phyloP scores from a whole-genome alignment of 306 rosid genomes.

The Rosa persica region DNA sequence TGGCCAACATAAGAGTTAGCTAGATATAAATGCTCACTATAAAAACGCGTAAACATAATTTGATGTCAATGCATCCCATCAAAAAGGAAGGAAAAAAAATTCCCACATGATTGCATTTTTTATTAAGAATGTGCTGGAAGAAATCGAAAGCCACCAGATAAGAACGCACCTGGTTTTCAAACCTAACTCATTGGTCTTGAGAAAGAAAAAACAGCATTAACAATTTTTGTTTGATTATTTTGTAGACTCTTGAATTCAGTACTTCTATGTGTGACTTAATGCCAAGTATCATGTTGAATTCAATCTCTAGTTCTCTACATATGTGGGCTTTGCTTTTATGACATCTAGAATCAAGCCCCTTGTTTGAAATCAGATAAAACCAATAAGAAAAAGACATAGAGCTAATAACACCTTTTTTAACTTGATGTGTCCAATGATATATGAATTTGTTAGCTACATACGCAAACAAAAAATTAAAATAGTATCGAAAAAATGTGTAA shows the following conservation, averaged over 20 bases:
- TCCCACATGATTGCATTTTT: too few relatives aligned
- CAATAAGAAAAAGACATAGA: too few relatives aligned
- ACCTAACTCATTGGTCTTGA: background rate
- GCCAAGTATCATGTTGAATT: background rate
- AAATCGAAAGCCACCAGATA: background rate
- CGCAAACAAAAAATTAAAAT: too few relatives aligned
- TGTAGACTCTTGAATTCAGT: background rate
- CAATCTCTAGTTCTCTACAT: background rate
- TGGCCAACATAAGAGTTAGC: background rate
- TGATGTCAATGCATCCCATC: too few relatives aligned
- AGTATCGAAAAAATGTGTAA: too few relatives aligned
- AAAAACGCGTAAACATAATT: too few relatives aligned
- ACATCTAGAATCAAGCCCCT: background rate
- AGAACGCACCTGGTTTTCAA: background rate
- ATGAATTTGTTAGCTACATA: too few relatives aligned
- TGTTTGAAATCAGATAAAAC: background rate
- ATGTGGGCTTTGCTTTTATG: background rate
- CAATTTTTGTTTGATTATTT: background rate
- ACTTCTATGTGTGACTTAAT: background rate
- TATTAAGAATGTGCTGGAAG: background rate
- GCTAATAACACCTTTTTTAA: too few relatives aligned
- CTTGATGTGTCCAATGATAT: too few relatives aligned
- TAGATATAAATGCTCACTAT: too few relatives aligned
- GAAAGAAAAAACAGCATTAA: background rate
- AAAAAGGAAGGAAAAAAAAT: too few relatives aligned